Evolutionary conservation across 1,284 basidiomycete species (phyloP).

Genomic region (Ceratobasidium sp.): DNA sequence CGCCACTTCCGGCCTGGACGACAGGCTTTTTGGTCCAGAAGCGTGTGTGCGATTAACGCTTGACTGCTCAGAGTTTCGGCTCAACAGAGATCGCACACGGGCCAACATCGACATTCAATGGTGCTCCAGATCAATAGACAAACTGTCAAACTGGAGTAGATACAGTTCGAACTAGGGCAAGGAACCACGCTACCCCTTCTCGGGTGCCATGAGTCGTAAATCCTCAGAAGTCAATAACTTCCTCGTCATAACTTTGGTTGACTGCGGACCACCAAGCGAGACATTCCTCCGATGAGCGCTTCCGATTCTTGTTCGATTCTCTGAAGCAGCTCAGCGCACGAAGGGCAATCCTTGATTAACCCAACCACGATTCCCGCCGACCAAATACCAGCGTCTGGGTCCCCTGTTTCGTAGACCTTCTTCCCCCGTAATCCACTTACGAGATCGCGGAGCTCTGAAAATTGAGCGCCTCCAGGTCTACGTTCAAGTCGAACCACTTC

Average conservation of each 20-base stretch:
- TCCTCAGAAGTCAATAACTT: neutral
- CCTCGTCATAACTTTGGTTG: slow-evolving; percentile 6
- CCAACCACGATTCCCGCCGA: slow-evolving; percentile 79
- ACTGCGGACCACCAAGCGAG: slow-evolving; percentile 9
- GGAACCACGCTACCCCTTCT: no score
- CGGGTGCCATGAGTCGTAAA: no score
- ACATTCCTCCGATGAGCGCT: slow-evolving; percentile 65
- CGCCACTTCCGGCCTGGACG: no score
- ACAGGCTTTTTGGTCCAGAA: no score
- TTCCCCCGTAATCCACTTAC: slow-evolving; percentile 82
- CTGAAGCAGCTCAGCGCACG: slow-evolving; percentile 75
- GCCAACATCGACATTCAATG: no score
- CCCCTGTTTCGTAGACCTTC: slow-evolving; percentile 82
- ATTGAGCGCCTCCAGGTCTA: slow-evolving; percentile 83
- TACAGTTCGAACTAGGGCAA: no score
- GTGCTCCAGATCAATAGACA: no score
- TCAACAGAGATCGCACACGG: no score
- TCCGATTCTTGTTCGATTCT: slow-evolving; percentile 82
- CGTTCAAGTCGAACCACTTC: slow-evolving; percentile 85
- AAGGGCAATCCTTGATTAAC: slow-evolving; percentile 86
- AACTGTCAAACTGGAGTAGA: no score
- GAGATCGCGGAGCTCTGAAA: slow-evolving; percentile 82
- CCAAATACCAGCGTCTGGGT: slow-evolving; percentile 90
- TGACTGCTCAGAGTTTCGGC: no score
- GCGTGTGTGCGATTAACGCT: no score